phyloP scores from a whole-genome alignment of 306 rosid genomes.

The Corylus heterophylla region DNA sequence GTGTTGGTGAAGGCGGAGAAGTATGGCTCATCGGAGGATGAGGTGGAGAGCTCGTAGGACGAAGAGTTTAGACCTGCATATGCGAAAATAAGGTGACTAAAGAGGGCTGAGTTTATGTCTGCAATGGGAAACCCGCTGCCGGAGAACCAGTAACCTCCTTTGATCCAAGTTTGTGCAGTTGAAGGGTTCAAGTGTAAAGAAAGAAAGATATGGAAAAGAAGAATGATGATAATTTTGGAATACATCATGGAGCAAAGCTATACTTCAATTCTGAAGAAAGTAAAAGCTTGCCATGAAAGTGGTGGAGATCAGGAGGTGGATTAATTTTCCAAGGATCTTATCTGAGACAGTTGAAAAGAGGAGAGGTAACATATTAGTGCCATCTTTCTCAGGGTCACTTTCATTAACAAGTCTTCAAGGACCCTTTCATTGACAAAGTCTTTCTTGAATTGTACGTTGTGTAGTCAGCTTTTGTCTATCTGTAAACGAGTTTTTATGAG shows the following conservation, averaged over 20 bases:
- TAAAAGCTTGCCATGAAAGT: neutral
- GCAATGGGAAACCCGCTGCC: conserved; percentile 10
- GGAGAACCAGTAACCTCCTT: conserved; percentile 32
- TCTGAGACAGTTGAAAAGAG: neutral
- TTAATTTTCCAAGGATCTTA: neutral
- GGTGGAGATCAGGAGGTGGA: neutral
- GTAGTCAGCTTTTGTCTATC: too few species aligned
- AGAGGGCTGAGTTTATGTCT: conserved; percentile 36
- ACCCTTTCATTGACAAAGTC: too few species aligned
- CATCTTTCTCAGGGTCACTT: too few species aligned
- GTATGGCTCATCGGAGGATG: neutral
- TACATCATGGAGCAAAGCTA: neutral
- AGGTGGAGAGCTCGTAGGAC: conserved; percentile 28
- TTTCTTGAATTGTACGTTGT: too few species aligned
- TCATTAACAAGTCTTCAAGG: too few species aligned
- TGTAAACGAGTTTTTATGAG: too few species aligned
- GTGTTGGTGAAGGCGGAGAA: conserved; percentile 33
- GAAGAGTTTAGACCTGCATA: conserved; percentile 33
- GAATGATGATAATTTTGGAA: neutral
- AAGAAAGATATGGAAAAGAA: neutral
- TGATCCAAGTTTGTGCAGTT: conserved; percentile 35
- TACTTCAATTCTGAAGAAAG: neutral
- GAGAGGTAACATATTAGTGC: neutral
- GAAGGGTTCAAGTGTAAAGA: conserved; percentile 1
- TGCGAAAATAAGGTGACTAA: conserved; percentile 37